Conservation (phyloP, 768 basidiomycete genomes). For the Leucocoprinus birnbaumii region DNA sequence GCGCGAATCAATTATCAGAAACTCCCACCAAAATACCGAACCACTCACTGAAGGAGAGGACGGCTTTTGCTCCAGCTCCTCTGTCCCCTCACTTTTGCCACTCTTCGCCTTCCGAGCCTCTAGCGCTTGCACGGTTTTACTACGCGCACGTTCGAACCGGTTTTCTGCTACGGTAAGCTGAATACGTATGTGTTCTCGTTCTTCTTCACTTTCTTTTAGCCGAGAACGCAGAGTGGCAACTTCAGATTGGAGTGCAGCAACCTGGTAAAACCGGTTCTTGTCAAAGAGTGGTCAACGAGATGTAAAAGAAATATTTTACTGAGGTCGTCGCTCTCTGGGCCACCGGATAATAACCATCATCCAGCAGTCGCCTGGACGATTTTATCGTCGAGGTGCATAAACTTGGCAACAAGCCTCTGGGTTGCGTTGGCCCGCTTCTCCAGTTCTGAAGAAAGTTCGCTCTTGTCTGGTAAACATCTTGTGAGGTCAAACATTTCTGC, state of each 20-base stretch:
- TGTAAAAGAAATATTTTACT: conserved; percentile 30
- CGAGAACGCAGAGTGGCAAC: conserved; percentile 45
- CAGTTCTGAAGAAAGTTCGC: conserved; percentile 41
- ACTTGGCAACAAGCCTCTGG: conserved; percentile 53
- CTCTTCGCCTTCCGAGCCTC: conserved; percentile 33
- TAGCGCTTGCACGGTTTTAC: conserved; percentile 47
- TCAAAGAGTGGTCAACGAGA: background rate
- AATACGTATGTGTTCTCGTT: conserved; percentile 45
- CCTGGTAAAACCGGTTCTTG: conserved; percentile 33
- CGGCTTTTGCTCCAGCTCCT: conserved; percentile 48
- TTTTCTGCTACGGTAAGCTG: conserved; percentile 56
- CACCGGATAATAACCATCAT: conserved; percentile 38
- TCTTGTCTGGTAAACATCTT: conserved; percentile 34
- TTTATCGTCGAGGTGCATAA: conserved; percentile 44
- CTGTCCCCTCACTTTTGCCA: conserved; percentile 33
- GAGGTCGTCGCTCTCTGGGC: conserved; percentile 58
- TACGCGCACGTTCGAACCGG: conserved; percentile 58
- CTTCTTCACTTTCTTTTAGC: conserved; percentile 47
- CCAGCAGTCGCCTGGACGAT: conserved; percentile 27
- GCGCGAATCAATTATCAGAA: conserved; percentile 38
- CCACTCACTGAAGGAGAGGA: conserved; percentile 75
- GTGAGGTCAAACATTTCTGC: conserved; percentile 48
- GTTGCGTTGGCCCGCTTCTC: conserved; percentile 57
- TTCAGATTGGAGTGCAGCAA: conserved; percentile 55
- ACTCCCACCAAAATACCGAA: conserved; percentile 61